A percentile compares a stretch with the other conserved stretches of the same genome.
Conservation (phyloP, 768 basidiomycete species). For the Lentinus tigrinus region DNA sequence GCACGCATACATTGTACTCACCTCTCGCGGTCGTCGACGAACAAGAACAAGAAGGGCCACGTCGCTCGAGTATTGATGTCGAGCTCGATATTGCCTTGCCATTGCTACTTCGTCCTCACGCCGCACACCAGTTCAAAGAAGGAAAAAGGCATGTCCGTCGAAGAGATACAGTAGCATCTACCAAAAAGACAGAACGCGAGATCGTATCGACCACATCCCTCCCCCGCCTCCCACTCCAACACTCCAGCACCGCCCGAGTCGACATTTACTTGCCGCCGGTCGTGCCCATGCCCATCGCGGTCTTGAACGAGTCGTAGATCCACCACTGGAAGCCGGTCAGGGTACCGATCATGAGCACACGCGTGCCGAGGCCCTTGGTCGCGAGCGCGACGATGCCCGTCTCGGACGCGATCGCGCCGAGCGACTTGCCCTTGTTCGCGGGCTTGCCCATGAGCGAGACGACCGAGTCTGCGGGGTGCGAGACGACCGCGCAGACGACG, state of each 20-base stretch:
- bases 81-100: no score
- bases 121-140: no score
- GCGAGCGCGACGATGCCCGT: constrained; percentile 62
- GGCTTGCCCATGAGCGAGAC: constrained; percentile 94
- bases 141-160: no score
- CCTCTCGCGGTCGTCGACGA: no score
- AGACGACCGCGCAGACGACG: constrained; percentile 94
- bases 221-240: no score
- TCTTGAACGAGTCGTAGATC: constrained; percentile 90
- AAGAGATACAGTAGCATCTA: no score
- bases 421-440: constrained; percentile 76
- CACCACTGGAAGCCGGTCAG: constrained; percentile 86
- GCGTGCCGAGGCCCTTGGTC: constrained; percentile 85
- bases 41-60: no score
- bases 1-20: no score
- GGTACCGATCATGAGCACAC: constrained; percentile 75
- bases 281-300: constrained; percentile 80
- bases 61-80: no score
- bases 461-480: constrained; percentile 92
- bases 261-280: constrained; percentile 79
- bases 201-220: no score
- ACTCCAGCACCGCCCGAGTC: neutral
- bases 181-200: no score
- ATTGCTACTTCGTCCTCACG: no score
- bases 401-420: constrained; percentile 70